phyloP scores from a whole-genome alignment of 1,139 yeast species.

The Yamadazyma friedrichii region DNA sequence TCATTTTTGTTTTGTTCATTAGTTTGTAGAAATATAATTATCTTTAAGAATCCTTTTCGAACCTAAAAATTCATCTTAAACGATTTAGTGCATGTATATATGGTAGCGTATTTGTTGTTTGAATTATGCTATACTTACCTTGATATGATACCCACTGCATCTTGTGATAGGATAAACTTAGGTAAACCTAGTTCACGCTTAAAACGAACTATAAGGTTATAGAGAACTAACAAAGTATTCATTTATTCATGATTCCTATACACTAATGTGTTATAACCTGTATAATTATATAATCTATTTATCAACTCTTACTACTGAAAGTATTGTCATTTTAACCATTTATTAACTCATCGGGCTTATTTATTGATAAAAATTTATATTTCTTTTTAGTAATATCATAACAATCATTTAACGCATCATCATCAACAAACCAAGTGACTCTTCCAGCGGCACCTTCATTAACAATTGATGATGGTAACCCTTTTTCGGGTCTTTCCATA shows the following conservation, averaged over 20 bases:
- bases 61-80: too few species aligned
- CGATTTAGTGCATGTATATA: too few species aligned
- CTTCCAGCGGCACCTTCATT: constrained; percentile 96
- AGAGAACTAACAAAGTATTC: background rate
- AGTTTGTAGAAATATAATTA: too few species aligned
- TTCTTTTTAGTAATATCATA: constrained; percentile 71
- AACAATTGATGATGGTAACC: constrained; percentile 89
- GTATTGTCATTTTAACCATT: background rate
- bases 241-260: constrained; percentile 1
- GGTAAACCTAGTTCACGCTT: too few species aligned
- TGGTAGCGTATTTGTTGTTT: too few species aligned
- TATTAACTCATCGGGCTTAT: background rate
- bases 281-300: background rate
- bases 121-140: too few species aligned
- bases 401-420: constrained; percentile 86
- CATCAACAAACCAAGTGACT: constrained; percentile 97
- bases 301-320: background rate
- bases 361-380: constrained; percentile 54
- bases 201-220: too few species aligned
- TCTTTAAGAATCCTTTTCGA: too few species aligned
- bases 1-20: too few species aligned
- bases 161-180: too few species aligned
- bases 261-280: too few species aligned
- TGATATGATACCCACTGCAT: too few species aligned
- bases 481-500: constrained; percentile 97